Percentiles rank a stretch among this genome's conserved stretches.
These are phyloP conservation scores for Aureobasidium sp. DNA, from an alignment of 2,329 filamentous ascomycete genomes.

Conservation along the genomic window DNA sequence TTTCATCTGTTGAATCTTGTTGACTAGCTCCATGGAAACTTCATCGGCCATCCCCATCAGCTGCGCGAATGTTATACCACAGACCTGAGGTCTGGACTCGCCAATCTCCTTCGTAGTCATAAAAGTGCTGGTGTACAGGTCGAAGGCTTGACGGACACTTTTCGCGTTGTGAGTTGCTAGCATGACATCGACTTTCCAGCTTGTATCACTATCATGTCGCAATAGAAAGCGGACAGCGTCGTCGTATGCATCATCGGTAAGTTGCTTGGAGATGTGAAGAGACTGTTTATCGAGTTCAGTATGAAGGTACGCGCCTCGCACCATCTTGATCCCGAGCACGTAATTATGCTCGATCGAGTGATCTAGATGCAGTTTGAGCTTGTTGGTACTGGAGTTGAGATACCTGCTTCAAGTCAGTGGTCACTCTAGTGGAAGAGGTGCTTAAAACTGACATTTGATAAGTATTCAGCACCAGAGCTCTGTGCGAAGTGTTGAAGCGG, in stretches of 20 bases:
- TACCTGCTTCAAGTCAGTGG: neutral
- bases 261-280: neutral
- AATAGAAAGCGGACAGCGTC: neutral
- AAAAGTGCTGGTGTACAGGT: neutral
- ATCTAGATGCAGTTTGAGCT: neutral
- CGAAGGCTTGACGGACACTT: neutral
- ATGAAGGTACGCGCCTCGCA: slow-evolving; percentile 1
- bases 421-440: neutral
- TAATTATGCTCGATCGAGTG: neutral
- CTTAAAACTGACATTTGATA: neutral
- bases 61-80: neutral
- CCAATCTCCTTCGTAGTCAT: slow-evolving; percentile 26
- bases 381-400: neutral
- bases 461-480: slow-evolving; percentile 5
- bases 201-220: neutral
- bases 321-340: neutral
- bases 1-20: neutral
- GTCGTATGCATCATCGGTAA: neutral
- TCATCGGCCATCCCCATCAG: slow-evolving; percentile 7
- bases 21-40: neutral
- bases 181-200: neutral
- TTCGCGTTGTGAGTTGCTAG: neutral
- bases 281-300: neutral
- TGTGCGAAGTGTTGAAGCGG: neutral
- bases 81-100: slow-evolving; percentile 33